These are phyloP conservation scores for Coemansia sp. DNA, from an alignment of 192 early-diverging fungal genomes.

Conservation along the genomic window DNA sequence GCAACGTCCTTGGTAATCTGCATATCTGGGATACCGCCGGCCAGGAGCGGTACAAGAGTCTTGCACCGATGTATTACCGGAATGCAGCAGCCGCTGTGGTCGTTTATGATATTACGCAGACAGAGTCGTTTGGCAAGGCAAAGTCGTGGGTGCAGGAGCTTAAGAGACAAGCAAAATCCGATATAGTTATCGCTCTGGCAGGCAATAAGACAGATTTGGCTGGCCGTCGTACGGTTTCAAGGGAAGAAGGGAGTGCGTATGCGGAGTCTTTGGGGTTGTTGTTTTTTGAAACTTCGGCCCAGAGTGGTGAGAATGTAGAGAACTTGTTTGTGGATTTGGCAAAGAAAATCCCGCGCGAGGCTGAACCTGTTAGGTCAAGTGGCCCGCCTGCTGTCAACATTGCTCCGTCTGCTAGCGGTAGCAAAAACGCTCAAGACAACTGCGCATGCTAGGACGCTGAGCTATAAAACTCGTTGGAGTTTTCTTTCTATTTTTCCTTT, in stretches of 20 bases:
- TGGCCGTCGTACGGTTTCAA: conserved; percentile 67
- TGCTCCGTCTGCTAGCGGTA: conserved; percentile 20
- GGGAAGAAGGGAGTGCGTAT: conserved; percentile 76
- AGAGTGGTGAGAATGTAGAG: conserved; percentile 77
- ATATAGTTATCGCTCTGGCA: conserved; percentile 91
- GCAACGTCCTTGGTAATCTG: conserved; percentile 72
- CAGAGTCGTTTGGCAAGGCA: conserved; percentile 85
- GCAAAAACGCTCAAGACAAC: conserved; percentile 15
- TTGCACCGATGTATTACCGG: conserved; percentile 96
- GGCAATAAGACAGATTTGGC: conserved; percentile 96
- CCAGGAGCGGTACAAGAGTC: conserved; percentile 96
- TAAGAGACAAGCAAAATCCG: conserved; percentile 87
- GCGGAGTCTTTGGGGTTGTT: conserved; percentile 77
- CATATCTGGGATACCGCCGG: conserved; percentile 93
- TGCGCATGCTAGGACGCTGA: conserved; percentile 39
- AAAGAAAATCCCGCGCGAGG: conserved; percentile 65
- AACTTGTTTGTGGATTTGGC: conserved; percentile 91
- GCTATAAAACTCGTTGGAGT: not conserved
- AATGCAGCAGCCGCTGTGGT: conserved; percentile 96
- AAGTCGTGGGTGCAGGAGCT: conserved; percentile 97
- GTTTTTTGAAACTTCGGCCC: conserved; percentile 90
- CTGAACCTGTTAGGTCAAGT: conserved; percentile 5
- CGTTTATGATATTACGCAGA: conserved; percentile 92
- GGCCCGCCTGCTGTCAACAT: conserved; percentile 47
- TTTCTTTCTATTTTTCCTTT: too few relatives aligned